These are phyloP conservation scores for Lactarius deliciosus DNA, from an alignment of 768 basidiomycete genomes.

Conservation along the genomic window DNA sequence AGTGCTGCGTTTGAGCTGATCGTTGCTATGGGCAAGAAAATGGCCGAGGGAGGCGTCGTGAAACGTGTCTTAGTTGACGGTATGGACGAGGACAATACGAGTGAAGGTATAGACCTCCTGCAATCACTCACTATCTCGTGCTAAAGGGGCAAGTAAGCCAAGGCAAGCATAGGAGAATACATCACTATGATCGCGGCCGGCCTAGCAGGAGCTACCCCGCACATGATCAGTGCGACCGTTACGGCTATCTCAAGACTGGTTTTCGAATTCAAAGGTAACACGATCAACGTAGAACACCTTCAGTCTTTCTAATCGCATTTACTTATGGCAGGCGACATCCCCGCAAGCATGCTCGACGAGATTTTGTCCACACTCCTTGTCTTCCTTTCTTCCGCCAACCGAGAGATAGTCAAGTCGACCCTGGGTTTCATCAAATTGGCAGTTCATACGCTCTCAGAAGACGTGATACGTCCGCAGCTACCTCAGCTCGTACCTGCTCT, in stretches of 20 bases:
- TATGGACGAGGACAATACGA: slow-evolving; percentile 71
- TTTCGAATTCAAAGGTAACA: slow-evolving; percentile 90
- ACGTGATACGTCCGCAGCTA: slow-evolving; percentile 76
- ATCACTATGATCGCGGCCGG: slow-evolving; percentile 97
- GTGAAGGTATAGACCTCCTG: slow-evolving; percentile 36
- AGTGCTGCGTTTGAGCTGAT: slow-evolving; percentile 87
- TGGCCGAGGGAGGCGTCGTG: slow-evolving; percentile 83
- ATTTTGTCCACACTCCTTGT: slow-evolving; percentile 84
- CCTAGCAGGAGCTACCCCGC: slow-evolving; percentile 87
- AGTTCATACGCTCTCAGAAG: slow-evolving; percentile 76
- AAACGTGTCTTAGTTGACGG: slow-evolving; percentile 73
- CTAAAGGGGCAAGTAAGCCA: slow-evolving; percentile 40
- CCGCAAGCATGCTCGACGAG: slow-evolving; percentile 72
- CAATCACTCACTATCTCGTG: slow-evolving; percentile 2
- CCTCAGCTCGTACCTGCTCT: slow-evolving; percentile 78
- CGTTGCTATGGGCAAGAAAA: slow-evolving; percentile 89
- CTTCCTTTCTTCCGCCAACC: slow-evolving; percentile 90
- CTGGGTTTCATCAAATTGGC: slow-evolving; percentile 94
- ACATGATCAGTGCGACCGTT: slow-evolving; percentile 98
- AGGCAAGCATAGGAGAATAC: slow-evolving; percentile 85
- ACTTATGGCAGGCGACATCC: slow-evolving; percentile 56
- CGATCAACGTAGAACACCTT: neutral
- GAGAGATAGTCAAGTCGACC: slow-evolving; percentile 96
- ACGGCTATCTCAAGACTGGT: slow-evolving; percentile 91
- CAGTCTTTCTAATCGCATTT: neutral